A percentile compares a stretch with the other conserved stretches of the same genome.
Conservation (phyloP, 2,329 filamentous ascomycete species). For the Grosmannia serpens region DNA sequence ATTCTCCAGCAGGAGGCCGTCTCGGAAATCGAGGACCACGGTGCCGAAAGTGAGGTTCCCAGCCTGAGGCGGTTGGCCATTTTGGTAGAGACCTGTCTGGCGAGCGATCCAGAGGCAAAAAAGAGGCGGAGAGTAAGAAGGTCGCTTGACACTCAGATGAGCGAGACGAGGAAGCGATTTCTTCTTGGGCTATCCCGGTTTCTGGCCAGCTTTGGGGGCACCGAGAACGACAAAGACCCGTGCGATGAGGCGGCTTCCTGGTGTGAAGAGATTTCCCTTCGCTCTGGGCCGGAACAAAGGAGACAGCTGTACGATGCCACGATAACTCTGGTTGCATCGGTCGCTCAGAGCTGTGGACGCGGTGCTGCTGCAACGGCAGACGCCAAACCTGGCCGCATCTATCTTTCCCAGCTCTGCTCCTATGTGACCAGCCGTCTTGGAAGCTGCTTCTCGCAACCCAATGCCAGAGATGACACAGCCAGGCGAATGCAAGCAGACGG, state of each 20-base stretch:
- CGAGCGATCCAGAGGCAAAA: not conserved
- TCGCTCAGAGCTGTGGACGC: slow-evolving; percentile 36
- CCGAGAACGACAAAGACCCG: not conserved
- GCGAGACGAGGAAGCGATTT: not conserved
- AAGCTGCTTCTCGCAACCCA: slow-evolving; percentile 9
- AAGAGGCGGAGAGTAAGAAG: not conserved
- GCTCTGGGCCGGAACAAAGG: not conserved
- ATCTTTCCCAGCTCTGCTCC: slow-evolving; percentile 29
- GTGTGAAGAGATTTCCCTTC: not conserved
- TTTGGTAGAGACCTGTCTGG: not conserved
- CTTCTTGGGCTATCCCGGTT: not conserved
- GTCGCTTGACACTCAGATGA: not conserved
- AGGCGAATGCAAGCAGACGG: slow-evolving; percentile 30
- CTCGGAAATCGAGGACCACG: not conserved
- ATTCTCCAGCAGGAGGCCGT: slow-evolving; percentile 16
- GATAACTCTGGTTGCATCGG: slow-evolving; percentile 28
- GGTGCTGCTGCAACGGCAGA: slow-evolving; percentile 14
- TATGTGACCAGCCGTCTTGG: slow-evolving; percentile 19
- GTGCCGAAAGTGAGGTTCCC: not conserved
- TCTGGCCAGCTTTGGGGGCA: not conserved
- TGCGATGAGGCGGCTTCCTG: not conserved
- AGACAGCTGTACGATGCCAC: slow-evolving; percentile 21
- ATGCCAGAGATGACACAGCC: slow-evolving; percentile 17
- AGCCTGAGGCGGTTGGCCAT: not conserved
- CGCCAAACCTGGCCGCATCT: slow-evolving; percentile 21